These are phyloP conservation scores for Bruguiera gymnorhiza DNA, from an alignment of 345 rosid species.

Conservation along the genomic window DNA sequence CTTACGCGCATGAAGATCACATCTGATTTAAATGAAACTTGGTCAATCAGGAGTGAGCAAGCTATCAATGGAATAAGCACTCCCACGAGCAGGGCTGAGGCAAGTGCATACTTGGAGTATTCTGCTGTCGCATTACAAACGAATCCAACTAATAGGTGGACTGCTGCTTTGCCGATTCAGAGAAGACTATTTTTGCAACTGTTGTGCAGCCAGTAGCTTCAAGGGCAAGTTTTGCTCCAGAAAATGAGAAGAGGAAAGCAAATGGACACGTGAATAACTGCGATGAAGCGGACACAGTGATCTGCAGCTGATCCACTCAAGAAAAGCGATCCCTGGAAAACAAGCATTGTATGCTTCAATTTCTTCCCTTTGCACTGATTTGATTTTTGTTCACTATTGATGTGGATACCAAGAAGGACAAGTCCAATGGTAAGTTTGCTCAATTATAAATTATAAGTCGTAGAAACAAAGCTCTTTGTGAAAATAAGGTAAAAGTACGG, in stretches of 20 bases:
- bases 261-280: constrained; percentile 26
- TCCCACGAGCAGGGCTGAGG: constrained; percentile 77
- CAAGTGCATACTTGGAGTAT: constrained; percentile 7
- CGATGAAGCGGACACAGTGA: constrained; percentile 38
- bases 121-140: no score
- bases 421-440: no score
- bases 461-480: no score
- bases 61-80: constrained; percentile 47
- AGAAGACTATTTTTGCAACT: neutral
- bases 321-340: constrained; percentile 63
- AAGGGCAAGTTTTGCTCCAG: constrained; percentile 66
- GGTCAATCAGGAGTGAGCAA: constrained; percentile 59
- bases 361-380: neutral
- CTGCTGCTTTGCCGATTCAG: no score
- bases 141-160: no score
- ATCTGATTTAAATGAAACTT: constrained; percentile 51
- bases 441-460: no score
- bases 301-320: constrained; percentile 54
- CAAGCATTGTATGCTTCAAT: constrained; percentile 65
- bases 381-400: no score
- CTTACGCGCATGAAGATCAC: constrained; percentile 72
- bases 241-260: constrained; percentile 36
- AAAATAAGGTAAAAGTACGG: no score
- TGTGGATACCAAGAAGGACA: no score
- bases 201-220: constrained; percentile 69